phyloP scores from a whole-genome alignment of 257 asterid species.

The Cynanchum wilfordii region DNA sequence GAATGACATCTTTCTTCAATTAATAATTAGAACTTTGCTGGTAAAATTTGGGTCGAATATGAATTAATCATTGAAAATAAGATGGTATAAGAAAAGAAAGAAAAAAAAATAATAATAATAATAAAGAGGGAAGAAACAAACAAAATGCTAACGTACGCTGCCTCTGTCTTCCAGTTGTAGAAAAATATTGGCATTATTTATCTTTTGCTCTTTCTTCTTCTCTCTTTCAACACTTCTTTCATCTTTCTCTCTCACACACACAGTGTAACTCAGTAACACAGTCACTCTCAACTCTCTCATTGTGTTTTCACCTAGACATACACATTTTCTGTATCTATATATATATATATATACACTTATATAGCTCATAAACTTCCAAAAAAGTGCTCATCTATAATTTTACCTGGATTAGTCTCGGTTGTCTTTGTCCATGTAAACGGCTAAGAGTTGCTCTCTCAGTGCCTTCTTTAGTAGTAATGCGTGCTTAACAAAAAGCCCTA shows the following conservation, averaged over 20 bases:
- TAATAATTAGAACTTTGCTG: too few species aligned
- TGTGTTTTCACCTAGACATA: neutral
- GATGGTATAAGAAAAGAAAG: too few species aligned
- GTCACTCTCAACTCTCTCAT: neutral
- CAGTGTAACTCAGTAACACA: conserved; percentile 9
- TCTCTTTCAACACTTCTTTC: neutral
- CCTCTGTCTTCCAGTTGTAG: neutral
- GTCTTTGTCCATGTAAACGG: conserved; percentile 12
- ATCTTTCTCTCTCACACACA: neutral
- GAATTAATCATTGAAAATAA: too few species aligned
- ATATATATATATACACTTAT: too few species aligned
- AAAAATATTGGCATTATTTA: neutral
- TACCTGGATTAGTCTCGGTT: neutral
- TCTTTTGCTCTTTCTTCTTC: neutral
- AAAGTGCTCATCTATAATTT: conserved; percentile 16
- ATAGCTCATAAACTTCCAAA: conserved; percentile 14
- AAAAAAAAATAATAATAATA: too few species aligned
- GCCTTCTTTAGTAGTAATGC: conserved; percentile 12
- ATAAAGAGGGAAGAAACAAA: neutral
- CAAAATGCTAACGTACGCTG: conserved; percentile 20
- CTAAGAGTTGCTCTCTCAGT: conserved; percentile 3
- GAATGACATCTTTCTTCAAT: too few species aligned
- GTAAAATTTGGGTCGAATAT: too few species aligned
- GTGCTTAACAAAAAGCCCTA: conserved; percentile 14
- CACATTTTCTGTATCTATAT: neutral